Base-by-base conservation (phyloP, 1,139 yeast species). In the Petasospora fabianii region DNA sequence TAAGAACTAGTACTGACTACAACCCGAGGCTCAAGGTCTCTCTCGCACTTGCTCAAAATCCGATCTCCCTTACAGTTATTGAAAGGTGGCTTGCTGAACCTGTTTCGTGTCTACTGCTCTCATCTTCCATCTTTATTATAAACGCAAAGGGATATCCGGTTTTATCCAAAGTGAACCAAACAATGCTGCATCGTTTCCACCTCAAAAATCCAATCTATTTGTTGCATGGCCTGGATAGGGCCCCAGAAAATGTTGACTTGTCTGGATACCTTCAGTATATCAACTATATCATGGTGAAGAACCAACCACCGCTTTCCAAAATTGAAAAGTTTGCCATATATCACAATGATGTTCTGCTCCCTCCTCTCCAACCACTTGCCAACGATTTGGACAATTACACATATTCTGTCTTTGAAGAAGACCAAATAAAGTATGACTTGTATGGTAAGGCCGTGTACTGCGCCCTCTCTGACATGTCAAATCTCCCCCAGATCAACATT, bases 331-430 rank as follows among this genome's bases (percentile, higher is more conserved):
- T 62, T 39, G 60, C 68, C 1, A 44, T 50, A 5, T 59, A 63
- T 0, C 67, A 65, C 46, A 58, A 61, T 20, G 75, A 72, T 48
- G 57, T 59, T 9, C 53, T 71, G 17, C 66, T 64, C 49, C 64
- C 69, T 1, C 97, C 96, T 0, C 62, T 88, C 30, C 84, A 84
- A 55, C 96, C 97, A 0, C 67, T 82, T 35, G 58, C 68, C 5
- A 71, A 71, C 34, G 64, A 81, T 45, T 63, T 88, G 39, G 74
- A 76, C 17, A 66, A 76, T 41, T 65, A 67, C 17, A 75, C 84
- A 0, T 88, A 88, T 54, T 70, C 71, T 21, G 71, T 73, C 5
- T 87, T 88, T 58, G 95, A 85, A 55, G 64, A 69, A 34, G 97
- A 88, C 58, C 53, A 58, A 0, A 66, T 68, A 38, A 88, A 88